Percentiles rank a stretch among this genome's conserved stretches.
These are phyloP conservation scores for Dendrobium chrysotoxum DNA, from an alignment of 106 monocot species.

Conservation along the genomic window DNA sequence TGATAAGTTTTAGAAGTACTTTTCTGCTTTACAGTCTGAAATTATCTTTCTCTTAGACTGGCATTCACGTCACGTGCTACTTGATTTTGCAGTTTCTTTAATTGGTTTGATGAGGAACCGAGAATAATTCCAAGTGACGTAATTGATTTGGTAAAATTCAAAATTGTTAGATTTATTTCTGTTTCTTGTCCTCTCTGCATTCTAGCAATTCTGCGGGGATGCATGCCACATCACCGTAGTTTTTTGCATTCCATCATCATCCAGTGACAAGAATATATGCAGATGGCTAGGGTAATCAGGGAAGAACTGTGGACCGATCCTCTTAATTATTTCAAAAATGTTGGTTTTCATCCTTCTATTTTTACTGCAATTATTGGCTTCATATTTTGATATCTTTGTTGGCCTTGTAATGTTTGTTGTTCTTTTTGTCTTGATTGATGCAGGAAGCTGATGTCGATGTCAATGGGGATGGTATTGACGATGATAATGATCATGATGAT, in stretches of 20 bases:
- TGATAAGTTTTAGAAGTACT: background rate
- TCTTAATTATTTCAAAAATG: background rate
- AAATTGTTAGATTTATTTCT: background rate
- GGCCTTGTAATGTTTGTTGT: background rate
- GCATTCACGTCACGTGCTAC: background rate
- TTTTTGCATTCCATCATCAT: background rate
- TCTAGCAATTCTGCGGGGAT: background rate
- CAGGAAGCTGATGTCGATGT: background rate
- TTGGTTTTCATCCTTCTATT: background rate
- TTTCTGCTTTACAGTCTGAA: background rate
- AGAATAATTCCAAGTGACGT: background rate
- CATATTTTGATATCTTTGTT: background rate
- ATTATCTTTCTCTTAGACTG: background rate
- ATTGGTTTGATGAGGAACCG: background rate
- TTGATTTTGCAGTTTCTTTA: slow-evolving; percentile 1
- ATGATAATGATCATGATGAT: background rate
- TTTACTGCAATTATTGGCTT: background rate
- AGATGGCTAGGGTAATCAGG: background rate
- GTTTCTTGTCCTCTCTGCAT: background rate
- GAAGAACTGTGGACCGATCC: background rate
- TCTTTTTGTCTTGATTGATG: background rate
- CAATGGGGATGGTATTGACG: background rate
- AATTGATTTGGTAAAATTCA: background rate
- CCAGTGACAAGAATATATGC: background rate
- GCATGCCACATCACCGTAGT: background rate